Evolutionary conservation across 768 basidiomycete species (phyloP).

Genomic region (Trichaptum fuscoviolaceum): DNA sequence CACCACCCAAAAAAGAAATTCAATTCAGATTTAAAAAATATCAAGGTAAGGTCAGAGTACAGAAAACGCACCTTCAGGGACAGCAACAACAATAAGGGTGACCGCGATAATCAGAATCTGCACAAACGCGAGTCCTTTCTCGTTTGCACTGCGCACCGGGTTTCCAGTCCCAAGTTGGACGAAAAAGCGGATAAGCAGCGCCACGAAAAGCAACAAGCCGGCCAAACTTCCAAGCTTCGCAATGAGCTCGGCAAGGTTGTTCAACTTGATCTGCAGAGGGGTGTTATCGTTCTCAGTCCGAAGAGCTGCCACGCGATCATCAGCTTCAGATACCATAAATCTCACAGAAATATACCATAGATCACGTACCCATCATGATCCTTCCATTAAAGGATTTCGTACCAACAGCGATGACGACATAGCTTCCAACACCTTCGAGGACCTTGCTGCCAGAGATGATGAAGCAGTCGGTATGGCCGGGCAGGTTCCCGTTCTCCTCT

Average conservation of each 20-base stretch:
- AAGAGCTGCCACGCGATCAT: slow-evolving; percentile 48
- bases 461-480: slow-evolving; percentile 82
- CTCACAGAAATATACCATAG: slow-evolving; percentile 8
- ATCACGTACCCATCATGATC: slow-evolving; percentile 88
- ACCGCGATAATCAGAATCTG: slow-evolving; percentile 94
- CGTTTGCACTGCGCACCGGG: slow-evolving; percentile 60
- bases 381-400: slow-evolving; percentile 92
- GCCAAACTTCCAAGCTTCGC: slow-evolving; percentile 84
- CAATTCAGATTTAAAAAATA: slow-evolving; percentile 8
- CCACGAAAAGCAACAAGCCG: slow-evolving; percentile 73
- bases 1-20: slow-evolving; percentile 11
- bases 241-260: slow-evolving; percentile 89
- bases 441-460: slow-evolving; percentile 90
- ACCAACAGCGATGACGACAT: slow-evolving; percentile 91
- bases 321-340: not conserved
- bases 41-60: slow-evolving; percentile 7
- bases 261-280: slow-evolving; percentile 91
- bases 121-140: slow-evolving; percentile 88
- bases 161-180: slow-evolving; percentile 68
- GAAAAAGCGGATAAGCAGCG: slow-evolving; percentile 93
- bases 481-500: slow-evolving; percentile 26
- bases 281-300: slow-evolving; percentile 85
- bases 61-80: slow-evolving; percentile 63
- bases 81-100: slow-evolving; percentile 83
- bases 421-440: slow-evolving; percentile 88